These are phyloP conservation scores for Stephania japonica DNA, from an alignment of 164 flowering plant genomes.

Conservation along the genomic window DNA sequence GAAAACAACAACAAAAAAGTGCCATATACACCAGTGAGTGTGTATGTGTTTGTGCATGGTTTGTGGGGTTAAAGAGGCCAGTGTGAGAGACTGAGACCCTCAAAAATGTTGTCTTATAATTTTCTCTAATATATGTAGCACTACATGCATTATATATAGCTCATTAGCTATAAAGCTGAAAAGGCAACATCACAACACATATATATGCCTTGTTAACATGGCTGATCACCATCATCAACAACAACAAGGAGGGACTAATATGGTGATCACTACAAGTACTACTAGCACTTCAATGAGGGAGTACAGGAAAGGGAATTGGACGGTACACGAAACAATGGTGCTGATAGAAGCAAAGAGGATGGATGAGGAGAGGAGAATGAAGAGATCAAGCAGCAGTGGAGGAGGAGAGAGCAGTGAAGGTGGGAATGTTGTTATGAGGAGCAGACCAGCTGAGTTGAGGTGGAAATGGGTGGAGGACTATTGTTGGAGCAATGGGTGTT, in stretches of 20 bases:
- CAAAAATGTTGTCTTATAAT: neutral
- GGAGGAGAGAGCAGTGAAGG: neutral
- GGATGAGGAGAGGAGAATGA: constrained; percentile 73
- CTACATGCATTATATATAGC: neutral
- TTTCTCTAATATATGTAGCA: neutral
- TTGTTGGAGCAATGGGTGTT: constrained; percentile 69
- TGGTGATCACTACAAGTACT: constrained; percentile 1
- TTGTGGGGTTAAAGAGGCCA: constrained; percentile 1
- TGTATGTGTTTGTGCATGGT: too few species aligned
- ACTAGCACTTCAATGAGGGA: constrained; percentile 35
- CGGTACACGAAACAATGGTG: constrained; percentile 59
- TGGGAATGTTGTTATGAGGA: constrained; percentile 7
- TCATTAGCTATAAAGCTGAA: too few species aligned
- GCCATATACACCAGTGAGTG: neutral
- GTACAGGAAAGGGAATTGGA: constrained; percentile 87
- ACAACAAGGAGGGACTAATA: too few species aligned
- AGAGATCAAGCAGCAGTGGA: constrained; percentile 23
- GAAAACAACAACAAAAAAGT: neutral
- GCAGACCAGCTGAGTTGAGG: constrained; percentile 53
- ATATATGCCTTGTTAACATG: too few species aligned
- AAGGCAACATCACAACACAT: too few species aligned
- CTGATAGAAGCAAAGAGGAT: constrained; percentile 67
- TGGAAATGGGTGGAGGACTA: constrained; percentile 93
- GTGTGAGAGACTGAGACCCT: neutral
- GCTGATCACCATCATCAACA: constrained; percentile 22